phyloP scores from a whole-genome alignment of 2,329 filamentous ascomycete genomes.

The Akanthomyces uredinophilus region DNA sequence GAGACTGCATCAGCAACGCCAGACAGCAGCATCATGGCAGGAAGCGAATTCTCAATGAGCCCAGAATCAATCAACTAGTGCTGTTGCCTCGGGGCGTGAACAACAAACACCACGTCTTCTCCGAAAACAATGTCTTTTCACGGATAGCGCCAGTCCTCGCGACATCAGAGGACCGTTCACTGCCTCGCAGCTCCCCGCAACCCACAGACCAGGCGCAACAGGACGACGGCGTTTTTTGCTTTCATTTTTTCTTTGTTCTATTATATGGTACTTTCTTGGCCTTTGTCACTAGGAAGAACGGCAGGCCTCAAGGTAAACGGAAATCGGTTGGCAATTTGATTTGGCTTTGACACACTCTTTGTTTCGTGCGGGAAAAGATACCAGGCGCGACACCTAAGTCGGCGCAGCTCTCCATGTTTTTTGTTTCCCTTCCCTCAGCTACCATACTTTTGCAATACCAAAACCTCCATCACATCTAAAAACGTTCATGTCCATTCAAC shows the following conservation, averaged over 20 bases:
- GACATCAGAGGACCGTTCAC: background rate
- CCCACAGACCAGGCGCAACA: background rate
- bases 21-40: too few species aligned
- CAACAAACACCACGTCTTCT: too few species aligned
- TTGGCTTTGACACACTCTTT: background rate
- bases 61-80: too few species aligned
- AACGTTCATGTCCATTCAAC: background rate
- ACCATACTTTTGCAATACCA: background rate
- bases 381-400: background rate
- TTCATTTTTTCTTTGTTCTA: background rate
- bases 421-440: background rate
- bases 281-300: background rate
- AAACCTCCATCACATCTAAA: background rate
- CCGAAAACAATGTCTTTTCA: too few species aligned
- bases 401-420: background rate
- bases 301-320: background rate
- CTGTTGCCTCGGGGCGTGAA: too few species aligned
- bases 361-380: background rate
- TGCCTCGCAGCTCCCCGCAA: background rate
- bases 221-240: background rate
- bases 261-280: background rate
- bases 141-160: background rate
- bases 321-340: background rate
- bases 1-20: too few species aligned
- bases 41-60: too few species aligned